Evolutionary conservation across 2,329 filamentous ascomycete species (phyloP).

Genomic region (Stachybotrys echinatus): DNA sequence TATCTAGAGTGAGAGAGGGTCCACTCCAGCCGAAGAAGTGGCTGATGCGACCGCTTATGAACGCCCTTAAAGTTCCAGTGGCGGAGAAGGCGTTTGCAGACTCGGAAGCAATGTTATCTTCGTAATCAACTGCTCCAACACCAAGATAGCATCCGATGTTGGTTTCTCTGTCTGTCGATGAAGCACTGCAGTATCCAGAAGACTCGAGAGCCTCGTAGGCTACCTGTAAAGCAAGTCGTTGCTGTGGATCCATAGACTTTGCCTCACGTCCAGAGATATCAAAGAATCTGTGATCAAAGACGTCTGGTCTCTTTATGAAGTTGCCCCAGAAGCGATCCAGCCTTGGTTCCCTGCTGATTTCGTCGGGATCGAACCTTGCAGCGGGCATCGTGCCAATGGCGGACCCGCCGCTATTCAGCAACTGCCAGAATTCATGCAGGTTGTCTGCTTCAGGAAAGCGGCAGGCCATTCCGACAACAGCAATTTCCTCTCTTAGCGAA

Average conservation of each 20-base stretch:
- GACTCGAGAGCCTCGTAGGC: background rate
- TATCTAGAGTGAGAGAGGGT: background rate
- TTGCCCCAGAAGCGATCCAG: background rate
- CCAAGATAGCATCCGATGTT: background rate
- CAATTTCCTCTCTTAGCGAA: background rate
- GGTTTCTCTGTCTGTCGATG: background rate
- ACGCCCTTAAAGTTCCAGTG: background rate
- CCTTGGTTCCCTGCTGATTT: background rate
- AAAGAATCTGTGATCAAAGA: slow-evolving; percentile 14
- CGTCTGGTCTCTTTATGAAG: background rate
- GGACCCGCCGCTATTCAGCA: background rate
- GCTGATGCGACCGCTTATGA: background rate
- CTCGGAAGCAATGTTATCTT: background rate
- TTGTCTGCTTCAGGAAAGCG: background rate
- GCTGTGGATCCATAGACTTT: slow-evolving; percentile 1
- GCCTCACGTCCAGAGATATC: slow-evolving; percentile 18
- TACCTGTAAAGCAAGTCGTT: background rate
- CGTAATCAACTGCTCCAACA: background rate
- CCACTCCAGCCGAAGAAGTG: background rate
- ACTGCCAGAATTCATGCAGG: background rate
- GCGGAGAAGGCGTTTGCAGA: background rate
- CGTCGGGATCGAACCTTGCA: background rate
- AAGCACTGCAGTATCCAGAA: background rate
- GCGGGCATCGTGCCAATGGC: background rate
- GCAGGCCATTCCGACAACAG: background rate